Evolutionary conservation across 129 eudicot species (phyloP), one percentile per base, ranked within the genome.

Genomic region (carrot (Daucus carota)): DNA sequence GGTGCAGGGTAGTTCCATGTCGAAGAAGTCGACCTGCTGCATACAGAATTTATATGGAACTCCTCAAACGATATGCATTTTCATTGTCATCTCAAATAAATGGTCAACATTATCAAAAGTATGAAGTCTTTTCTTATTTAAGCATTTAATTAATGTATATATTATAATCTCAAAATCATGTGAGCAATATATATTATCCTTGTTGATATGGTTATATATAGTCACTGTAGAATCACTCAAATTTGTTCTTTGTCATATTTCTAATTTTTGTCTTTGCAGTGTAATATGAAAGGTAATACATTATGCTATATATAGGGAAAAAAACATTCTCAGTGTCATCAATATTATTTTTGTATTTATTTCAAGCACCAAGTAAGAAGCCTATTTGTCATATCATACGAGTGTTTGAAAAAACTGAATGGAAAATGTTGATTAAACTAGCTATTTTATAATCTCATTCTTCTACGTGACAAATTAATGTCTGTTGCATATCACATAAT

Each of bases 21-120:
- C 89, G 98, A 48, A 88, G 82, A 76, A 80, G 78, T 76, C 88
- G 86, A 40, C 97, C 97, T 54, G 93, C 86, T 33, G 97, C 97
- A 17, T 89, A 91, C 83, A 85, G 97, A 84, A 90, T 94, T 44
- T 94, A 87, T 78, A 67, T 94, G 85, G 98, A 91, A 83, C 92
- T 94, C 60, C 84, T 91, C 31, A 94, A 81, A 73, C 87, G 97
- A 85, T 88, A 91, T 79, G 84, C 86, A 17, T 91, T 92, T 79
- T 89, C 89, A 22, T 83, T 91, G 79, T 85, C 90, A 77, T 84
- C 92, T 77, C 87, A 84, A 42, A 79, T 91, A 73, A 86, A 85
- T 48, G 91, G 90, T 77, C 88, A 87, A 36, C 85, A 86, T 46
- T 84, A 91, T 89, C 87, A 79, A 29, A 87, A 85, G 98, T 94